Base-by-base conservation (phyloP, 108 stramenopile species). In the Pseudonitzschia pungens region DNA sequence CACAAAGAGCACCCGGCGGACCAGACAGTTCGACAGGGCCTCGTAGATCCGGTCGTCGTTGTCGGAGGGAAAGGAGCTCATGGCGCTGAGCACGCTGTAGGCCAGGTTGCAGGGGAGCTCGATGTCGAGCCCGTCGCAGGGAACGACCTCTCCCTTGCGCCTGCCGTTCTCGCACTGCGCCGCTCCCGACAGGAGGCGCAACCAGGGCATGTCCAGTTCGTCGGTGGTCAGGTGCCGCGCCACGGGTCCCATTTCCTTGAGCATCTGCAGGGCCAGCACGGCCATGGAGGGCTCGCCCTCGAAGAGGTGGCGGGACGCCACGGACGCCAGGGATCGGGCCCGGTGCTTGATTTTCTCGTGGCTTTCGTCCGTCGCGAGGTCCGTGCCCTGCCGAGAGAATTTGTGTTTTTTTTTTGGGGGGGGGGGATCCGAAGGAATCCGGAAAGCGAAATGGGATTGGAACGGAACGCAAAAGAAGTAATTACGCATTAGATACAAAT, bases 31-130 rank as follows among this genome's bases (percentile, higher is more conserved):
- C 31, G 89, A 89, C 51, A 96, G 57, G 31, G 83, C 86, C 71
- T 96, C 95, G 81, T 91, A 96, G 0, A 90, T 89, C 1, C 54
- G 70, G 79, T 96, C 91, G 51, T 89, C 84, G 73, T 93, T 96
- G 14, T 87, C 83, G 18, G 91, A 81, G 41, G 95, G 95, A 65
- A 93, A 92, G 16, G 88, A 81, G 33, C 79, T 76, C 89, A 96
- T 92, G 57, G 91, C 90, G 73, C 78, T 83, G 31, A 96, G 75
- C 0, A 96, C 92, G 4, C 81, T 32, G 78, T 89, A 92, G 0
- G 93, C 91, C 52, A 93, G 27, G 56, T 89, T 92, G 54, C 89
- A 90, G 3, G 89, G 85, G 6, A 86, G 36, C 16, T 81, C 60
- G 4, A 70, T 67, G 44, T 79, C 71, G 26, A 66, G 75, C 67